Evolutionary conservation across 2,329 filamentous ascomycete species (phyloP), one percentile per base, ranked within the genome.

Genomic region (Metarhizium sp.): DNA sequence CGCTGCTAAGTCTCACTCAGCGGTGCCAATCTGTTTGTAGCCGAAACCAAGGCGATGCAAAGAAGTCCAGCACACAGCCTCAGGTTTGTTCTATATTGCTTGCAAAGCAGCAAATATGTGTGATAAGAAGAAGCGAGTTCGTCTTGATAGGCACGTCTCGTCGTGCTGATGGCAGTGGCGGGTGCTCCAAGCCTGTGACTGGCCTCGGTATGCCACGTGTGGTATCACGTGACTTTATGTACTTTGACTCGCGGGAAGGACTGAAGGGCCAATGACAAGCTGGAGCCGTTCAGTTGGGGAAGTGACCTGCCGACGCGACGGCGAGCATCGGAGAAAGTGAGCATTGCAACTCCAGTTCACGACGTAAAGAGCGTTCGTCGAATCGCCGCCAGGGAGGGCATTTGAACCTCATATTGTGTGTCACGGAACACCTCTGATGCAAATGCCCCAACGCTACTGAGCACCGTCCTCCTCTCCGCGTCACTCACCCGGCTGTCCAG

Each of bases 211-310:
- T 2, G 11, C 30, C 45, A 48, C n/a, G 45, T 30, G 45, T 2
- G 1, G 7, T 2, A 2, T 1, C 45, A 48, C 45, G 45, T 48
- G 45, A 48, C 6, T 8, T 18, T 45, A 6, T 4, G n/a, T 20
- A 16, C 6, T 13, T 10, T 6, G 25, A n/a, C 20, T 25, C 3
- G 45, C 14, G 20, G 38, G 14, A 40, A 11, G 38, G 14, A 40
- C 11, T 6, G 38, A 8, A 25, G n/a, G 46, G 11, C 46, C 55
- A 56, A 56, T 53, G 51, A 53, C n/a, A 25, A 50, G 43, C 14
- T 43, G 6, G n/a, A n/a, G 14, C 6, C 14, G 14, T 16, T 43
- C 3, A 16, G 40, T 43, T 43, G 40, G n/a, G 40, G 40, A 25
- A 25, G 25, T 25, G 40, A 43, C 6, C 40, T 18, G 40, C 34